Evolutionary conservation across 768 basidiomycete species (phyloP).

Genomic region (Ramaria rubella): DNA sequence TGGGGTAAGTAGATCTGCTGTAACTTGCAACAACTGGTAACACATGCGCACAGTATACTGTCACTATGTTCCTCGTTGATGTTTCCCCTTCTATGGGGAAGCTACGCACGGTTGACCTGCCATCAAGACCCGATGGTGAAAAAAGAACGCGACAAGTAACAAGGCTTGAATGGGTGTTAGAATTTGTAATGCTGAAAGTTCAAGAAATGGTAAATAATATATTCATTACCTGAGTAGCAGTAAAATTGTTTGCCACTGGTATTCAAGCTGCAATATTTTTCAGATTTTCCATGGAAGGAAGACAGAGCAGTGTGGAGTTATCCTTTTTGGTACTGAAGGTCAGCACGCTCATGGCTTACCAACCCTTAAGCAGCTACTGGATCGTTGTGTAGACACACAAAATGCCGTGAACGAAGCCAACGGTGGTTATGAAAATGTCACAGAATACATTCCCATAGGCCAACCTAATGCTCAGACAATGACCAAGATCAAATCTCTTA

Average conservation of each 20-base stretch:
- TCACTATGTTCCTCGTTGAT: conserved; percentile 87
- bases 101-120: conserved; percentile 47
- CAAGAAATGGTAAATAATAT: conserved; percentile 73
- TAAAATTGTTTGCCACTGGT: conserved; percentile 1
- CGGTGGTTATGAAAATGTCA: conserved; percentile 69
- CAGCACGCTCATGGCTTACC: conserved; percentile 15
- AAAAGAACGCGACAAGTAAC: conserved; percentile 51
- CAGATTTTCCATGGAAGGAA: conserved; percentile 90
- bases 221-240: not conserved
- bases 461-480: conserved; percentile 63
- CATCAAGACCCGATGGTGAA: conserved; percentile 47
- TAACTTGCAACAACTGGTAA: not conserved
- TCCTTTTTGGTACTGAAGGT: conserved; percentile 83
- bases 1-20: conserved; percentile 44
- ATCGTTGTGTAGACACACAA: conserved; percentile 43
- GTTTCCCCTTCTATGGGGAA: conserved; percentile 80
- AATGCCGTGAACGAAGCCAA: conserved; percentile 55
- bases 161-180: conserved; percentile 74
- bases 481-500: conserved; percentile 53
- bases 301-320: conserved; percentile 90
- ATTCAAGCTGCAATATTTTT: not conserved
- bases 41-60: conserved; percentile 55
- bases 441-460: conserved; percentile 61
- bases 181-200: conserved; percentile 84
- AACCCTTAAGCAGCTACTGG: not conserved